Evolutionary conservation across 352 stramenopile genomes (phyloP).

Genomic region (Blastocystis sp.): DNA sequence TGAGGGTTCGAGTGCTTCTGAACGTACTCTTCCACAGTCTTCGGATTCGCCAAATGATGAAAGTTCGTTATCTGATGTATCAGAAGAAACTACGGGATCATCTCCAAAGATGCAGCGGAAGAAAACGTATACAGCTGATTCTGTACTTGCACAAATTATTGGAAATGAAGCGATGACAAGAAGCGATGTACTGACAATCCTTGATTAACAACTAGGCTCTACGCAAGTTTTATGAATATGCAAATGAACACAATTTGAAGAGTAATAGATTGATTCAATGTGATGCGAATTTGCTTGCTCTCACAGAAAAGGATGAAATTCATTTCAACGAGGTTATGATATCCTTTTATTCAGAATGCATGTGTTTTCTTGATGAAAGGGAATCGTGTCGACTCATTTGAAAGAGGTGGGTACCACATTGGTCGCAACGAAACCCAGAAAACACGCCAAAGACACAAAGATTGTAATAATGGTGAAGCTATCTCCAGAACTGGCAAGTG

Average conservation of each 20-base stretch:
- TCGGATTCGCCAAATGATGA: background rate
- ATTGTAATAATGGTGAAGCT: background rate
- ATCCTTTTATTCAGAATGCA: background rate
- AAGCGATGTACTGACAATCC: background rate
- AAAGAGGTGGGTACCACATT: background rate
- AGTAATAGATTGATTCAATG: background rate
- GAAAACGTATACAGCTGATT: background rate
- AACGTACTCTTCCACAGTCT: background rate
- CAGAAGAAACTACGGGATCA: background rate
- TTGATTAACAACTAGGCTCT: background rate
- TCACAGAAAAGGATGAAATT: background rate
- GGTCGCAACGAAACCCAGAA: background rate
- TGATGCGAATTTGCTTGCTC: background rate
- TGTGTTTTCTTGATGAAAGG: background rate
- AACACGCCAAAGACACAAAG: background rate
- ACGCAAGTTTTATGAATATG: background rate
- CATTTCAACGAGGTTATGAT: background rate
- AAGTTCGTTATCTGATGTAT: background rate
- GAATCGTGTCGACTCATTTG: background rate
- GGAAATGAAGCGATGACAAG: background rate
- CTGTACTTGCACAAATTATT: background rate
- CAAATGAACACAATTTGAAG: background rate
- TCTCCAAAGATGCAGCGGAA: background rate
- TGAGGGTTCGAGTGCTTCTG: background rate
- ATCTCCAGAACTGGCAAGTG: slow-evolving; percentile 70